These are phyloP conservation scores for Phytophthora chlamydospora DNA, from an alignment of 352 stramenopile species.

Conservation along the genomic window DNA sequence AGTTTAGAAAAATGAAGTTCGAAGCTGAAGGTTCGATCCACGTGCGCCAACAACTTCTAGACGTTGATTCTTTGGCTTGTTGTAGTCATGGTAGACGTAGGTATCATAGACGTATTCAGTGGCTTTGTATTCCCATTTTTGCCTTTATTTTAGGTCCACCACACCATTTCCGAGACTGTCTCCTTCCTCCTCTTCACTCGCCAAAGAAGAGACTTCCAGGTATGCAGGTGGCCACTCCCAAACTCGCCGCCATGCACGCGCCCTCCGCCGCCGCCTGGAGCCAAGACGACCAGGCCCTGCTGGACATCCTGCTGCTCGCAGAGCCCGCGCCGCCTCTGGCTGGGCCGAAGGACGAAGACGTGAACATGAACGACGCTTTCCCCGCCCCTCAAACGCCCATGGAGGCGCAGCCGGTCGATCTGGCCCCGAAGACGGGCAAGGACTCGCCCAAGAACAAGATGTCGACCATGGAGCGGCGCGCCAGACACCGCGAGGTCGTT, in stretches of 20 bases:
- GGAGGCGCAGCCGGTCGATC: constrained; percentile 15
- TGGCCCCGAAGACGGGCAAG: constrained; percentile 4
- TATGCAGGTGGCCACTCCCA: constrained; percentile 33
- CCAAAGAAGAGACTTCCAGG: background rate
- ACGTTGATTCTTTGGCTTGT: too few species aligned
- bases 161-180: too few species aligned
- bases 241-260: constrained; percentile 14
- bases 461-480: constrained; percentile 59
- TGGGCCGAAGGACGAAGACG: constrained; percentile 11
- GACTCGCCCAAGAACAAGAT: constrained; percentile 41
- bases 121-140: too few species aligned
- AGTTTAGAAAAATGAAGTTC: too few species aligned
- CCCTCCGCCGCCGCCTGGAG: constrained; percentile 23
- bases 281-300: constrained; percentile 42
- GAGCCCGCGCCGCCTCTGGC: background rate
- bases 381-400: background rate
- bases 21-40: too few species aligned
- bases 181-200: too few species aligned
- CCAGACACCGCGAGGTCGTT: constrained; percentile 72
- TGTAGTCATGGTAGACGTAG: too few species aligned
- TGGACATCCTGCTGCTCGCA: constrained; percentile 36
- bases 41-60: too few species aligned
- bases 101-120: too few species aligned
- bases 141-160: too few species aligned
- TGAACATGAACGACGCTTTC: constrained; percentile 14